Evolutionary conservation across 306 rosid genomes (phyloP).

Genomic region (Cicer pinnatifidum): DNA sequence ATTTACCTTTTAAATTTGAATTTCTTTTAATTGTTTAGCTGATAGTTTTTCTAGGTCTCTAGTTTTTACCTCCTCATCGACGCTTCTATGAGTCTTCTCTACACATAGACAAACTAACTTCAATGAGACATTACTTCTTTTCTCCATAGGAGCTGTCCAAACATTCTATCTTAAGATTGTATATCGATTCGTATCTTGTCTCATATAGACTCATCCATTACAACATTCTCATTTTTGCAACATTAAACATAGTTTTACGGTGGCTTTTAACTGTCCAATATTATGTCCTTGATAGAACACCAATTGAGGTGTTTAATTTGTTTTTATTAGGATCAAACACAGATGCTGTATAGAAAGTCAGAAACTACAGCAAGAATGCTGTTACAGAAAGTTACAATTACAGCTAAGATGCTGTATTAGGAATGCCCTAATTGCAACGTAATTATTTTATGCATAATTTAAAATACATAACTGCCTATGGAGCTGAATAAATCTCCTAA

Average conservation of each 20-base stretch:
- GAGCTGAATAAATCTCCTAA: neutral
- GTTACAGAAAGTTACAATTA: neutral
- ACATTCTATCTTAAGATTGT: neutral
- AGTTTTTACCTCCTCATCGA: neutral
- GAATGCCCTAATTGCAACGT: neutral
- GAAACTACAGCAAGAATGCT: neutral
- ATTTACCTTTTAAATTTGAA: neutral
- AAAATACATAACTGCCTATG: neutral
- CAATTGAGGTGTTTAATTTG: neutral
- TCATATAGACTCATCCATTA: neutral
- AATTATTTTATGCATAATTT: neutral
- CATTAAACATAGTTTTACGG: neutral
- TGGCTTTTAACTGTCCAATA: slow-evolving; percentile 3
- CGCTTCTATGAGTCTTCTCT: neutral
- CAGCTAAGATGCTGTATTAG: neutral
- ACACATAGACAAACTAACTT: neutral
- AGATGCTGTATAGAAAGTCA: neutral
- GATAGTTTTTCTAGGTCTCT: neutral
- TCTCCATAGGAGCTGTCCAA: neutral
- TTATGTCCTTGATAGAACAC: neutral
- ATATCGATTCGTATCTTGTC: neutral
- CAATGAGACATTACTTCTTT: neutral
- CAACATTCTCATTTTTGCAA: neutral
- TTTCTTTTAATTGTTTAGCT: neutral
- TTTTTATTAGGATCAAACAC: neutral